A percentile compares a stretch with the other conserved stretches of the same genome.
phyloP scores from a whole-genome alignment of 495 filamentous ascomycete species.

The Talaromyces thailandensis region DNA sequence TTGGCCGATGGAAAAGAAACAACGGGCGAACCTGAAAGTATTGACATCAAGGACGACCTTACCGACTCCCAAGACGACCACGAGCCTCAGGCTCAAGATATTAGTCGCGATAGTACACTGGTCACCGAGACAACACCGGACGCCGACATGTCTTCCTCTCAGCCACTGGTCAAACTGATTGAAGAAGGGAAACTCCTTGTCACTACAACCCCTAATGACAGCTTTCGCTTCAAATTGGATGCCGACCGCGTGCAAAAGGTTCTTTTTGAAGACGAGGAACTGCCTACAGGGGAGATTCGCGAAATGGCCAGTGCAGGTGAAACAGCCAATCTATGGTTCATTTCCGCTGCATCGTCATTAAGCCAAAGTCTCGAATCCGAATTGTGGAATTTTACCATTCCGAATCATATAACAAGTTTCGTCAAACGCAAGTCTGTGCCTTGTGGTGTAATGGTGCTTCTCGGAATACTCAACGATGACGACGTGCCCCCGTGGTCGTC shows the following conservation, averaged over 20 bases:
- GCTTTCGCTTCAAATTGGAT: conserved; percentile 4
- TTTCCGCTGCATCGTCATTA: conserved; percentile 43
- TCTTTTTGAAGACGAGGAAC: conserved; percentile 10
- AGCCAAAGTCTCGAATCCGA: conserved; percentile 39
- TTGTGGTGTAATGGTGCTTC: conserved; percentile 51
- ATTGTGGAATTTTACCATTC: conserved; percentile 54
- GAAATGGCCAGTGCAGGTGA: conserved; percentile 2
- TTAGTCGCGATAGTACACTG: conserved; percentile 6
- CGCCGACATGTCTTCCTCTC: not conserved
- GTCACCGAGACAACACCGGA: conserved; percentile 4
- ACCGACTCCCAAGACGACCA: conserved; percentile 6
- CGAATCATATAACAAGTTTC: conserved; percentile 41
- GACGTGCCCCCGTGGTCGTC: conserved; percentile 50
- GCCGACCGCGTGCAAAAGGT: not conserved
- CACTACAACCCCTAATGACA: conserved; percentile 5
- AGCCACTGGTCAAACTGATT: not conserved
- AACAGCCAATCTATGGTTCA: conserved; percentile 46
- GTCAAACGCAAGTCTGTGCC: conserved; percentile 45
- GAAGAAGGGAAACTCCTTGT: not conserved
- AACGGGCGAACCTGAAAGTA: not conserved
- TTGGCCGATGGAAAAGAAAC: not conserved
- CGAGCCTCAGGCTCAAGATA: not conserved
- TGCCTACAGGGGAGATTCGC: conserved; percentile 12
- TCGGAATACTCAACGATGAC: conserved; percentile 39
- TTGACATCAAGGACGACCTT: conserved; percentile 9